These are phyloP conservation scores for Salix dunnii DNA, from an alignment of 345 rosid genomes.

Conservation along the genomic window DNA sequence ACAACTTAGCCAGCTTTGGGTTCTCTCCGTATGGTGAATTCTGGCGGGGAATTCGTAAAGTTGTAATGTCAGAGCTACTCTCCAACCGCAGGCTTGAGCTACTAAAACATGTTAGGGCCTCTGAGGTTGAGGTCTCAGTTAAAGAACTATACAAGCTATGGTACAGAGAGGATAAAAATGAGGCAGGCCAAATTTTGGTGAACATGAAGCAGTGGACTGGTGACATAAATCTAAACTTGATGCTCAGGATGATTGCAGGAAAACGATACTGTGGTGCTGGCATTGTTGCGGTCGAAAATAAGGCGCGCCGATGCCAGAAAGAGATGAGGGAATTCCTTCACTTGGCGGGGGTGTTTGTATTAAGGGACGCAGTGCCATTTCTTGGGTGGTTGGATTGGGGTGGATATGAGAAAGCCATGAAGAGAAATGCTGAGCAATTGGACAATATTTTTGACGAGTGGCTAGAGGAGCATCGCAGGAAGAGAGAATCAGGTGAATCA, in stretches of 20 bases:
- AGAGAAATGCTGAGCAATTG: slow-evolving; percentile 16
- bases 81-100: slow-evolving; percentile 25
- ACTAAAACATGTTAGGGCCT: slow-evolving; percentile 21
- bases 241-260: slow-evolving; percentile 32
- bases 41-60: slow-evolving; percentile 38
- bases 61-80: slow-evolving; percentile 27
- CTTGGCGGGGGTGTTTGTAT: slow-evolving; percentile 9
- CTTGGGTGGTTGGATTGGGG: slow-evolving; percentile 31
- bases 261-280: slow-evolving; percentile 24
- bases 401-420: slow-evolving; percentile 30
- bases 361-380: slow-evolving; percentile 25
- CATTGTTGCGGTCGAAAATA: slow-evolving; percentile 4
- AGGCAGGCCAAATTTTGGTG: slow-evolving; percentile 12
- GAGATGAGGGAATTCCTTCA: slow-evolving; percentile 11
- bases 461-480: slow-evolving; percentile 26
- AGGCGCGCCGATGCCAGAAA: slow-evolving; percentile 16
- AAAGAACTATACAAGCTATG: slow-evolving; percentile 26
- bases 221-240: slow-evolving; percentile 25
- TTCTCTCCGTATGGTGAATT: slow-evolving; percentile 28
- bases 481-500: neutral
- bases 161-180: neutral
- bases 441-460: slow-evolving; percentile 7
- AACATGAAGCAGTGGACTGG: slow-evolving; percentile 35
- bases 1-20: slow-evolving; percentile 27
- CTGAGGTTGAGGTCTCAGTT: slow-evolving; percentile 16